Evolutionary conservation across 2,329 filamentous ascomycete species (phyloP).

Genomic region (Coniochaeta prunicola): DNA sequence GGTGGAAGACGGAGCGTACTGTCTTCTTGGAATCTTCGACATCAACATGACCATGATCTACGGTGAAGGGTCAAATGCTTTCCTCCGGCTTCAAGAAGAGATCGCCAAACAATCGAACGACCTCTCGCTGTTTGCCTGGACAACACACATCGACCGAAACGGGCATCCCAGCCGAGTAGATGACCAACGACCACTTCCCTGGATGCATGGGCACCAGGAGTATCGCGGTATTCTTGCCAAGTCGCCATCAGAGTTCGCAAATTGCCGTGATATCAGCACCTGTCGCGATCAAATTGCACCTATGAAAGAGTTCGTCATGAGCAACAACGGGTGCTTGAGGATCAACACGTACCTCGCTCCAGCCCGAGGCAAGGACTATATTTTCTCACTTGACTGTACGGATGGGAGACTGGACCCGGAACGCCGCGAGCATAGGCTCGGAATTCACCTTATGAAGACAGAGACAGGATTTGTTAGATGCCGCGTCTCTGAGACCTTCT

Average conservation of each 20-base stretch:
- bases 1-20: constrained; percentile 16
- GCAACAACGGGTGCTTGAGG: constrained; percentile 8
- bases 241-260: constrained; percentile 7
- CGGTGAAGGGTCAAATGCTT: constrained; percentile 17
- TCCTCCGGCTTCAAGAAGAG: constrained; percentile 17
- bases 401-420: background rate
- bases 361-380: constrained; percentile 5
- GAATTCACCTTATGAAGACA: constrained; percentile 7
- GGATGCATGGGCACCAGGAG: constrained; percentile 4
- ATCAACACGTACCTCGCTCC: constrained; percentile 6
- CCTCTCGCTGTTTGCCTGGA: constrained; percentile 11
- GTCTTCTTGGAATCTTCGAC: constrained; percentile 14
- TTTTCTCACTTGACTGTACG: constrained; percentile 7
- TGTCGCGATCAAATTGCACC: constrained; percentile 6
- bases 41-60: constrained; percentile 21
- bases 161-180: background rate
- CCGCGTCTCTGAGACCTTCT: constrained; percentile 3
- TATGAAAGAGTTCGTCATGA: constrained; percentile 8
- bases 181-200: background rate
- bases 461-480: constrained; percentile 5
- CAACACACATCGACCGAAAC: constrained; percentile 3
- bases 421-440: background rate
- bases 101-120: constrained; percentile 12
- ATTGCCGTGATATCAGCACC: constrained; percentile 5
- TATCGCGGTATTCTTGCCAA: constrained; percentile 9